Base-by-base conservation (phyloP, 495 filamentous ascomycete species). In the Xylaria flabelliformis region DNA sequence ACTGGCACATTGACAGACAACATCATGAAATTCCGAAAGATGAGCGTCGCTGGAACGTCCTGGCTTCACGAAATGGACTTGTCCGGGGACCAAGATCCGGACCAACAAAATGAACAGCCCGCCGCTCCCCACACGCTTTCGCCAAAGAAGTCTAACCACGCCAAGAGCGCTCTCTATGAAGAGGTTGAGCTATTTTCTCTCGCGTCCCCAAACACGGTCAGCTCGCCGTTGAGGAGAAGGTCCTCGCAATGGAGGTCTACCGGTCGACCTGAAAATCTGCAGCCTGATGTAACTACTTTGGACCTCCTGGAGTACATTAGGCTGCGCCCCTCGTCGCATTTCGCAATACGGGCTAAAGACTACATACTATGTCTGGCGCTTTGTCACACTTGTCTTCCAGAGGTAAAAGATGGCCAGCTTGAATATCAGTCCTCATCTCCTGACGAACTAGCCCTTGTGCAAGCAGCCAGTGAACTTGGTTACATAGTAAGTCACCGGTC, bases 1-100 rank as follows among this genome's bases (percentile, higher is more conserved):
- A 97, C 94, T 32, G 94, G 94, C 42, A 97, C 94, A 0, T 80
- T 97, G 78, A 97, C 94, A 7, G 94, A 97, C 78, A 97, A 97
- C 74, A 85, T 91, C 24, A 97, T 97, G 94, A 89, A 90, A 64
- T 97, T 97, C 77, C 91, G 94, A 39, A 97, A 95, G 78, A 89
- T 97, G 87, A 96, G 91, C 74, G 88, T 97, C 32, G 94, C 91
- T 9, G 94, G 94, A 19, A 93, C 92, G 0, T 91, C 93, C 4
- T 96, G 93, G 91, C 81, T 95, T 56, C 94, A 97, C 72, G 92
- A 95, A 75, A 76, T 83, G 65, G 94, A 97, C 76, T 78, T 96
- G 7, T 84, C 42, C 85, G 88, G 69, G 55, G 72, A 71, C 44
- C 44, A 39, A n/a, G 50, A 50, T 66, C n/a, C 13, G 17, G n/a